A percentile compares a stretch with the other conserved stretches of the same genome.
Conservation (phyloP, 768 basidiomycete species). For the Termitomyces eurrhizus region DNA sequence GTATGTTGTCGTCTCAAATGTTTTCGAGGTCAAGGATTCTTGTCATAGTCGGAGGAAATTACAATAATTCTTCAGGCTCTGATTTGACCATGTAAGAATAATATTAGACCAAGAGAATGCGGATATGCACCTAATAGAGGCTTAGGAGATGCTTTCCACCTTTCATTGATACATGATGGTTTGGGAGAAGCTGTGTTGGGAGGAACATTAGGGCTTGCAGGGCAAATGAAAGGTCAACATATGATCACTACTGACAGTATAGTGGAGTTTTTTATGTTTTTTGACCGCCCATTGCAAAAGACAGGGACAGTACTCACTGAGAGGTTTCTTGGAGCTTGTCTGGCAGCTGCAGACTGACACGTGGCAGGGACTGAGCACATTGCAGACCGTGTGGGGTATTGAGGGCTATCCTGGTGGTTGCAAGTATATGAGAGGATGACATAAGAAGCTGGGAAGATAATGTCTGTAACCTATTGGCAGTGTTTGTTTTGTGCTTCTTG, state of each 20-base stretch:
- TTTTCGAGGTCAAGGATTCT: background rate
- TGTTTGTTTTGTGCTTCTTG: background rate
- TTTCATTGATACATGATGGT: background rate
- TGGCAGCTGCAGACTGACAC: background rate
- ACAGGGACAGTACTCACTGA: background rate
- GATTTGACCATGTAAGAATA: background rate
- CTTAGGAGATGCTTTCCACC: background rate
- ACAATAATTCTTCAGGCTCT: background rate
- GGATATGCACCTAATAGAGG: background rate
- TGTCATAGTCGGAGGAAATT: background rate
- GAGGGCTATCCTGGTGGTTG: background rate
- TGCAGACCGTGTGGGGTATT: background rate
- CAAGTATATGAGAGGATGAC: background rate
- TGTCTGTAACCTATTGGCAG: background rate
- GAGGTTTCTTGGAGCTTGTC: background rate
- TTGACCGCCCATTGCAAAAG: slow-evolving; percentile 3
- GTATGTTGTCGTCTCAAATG: background rate
- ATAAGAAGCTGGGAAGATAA: background rate
- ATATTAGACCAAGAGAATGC: background rate
- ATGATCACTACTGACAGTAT: background rate
- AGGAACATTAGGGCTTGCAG: background rate
- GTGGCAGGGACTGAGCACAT: background rate
- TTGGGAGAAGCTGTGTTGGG: background rate
- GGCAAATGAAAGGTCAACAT: background rate
- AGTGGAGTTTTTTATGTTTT: background rate